These are phyloP conservation scores for Blakeslea trispora DNA, from an alignment of 371 early-diverging fungal genomes.

Conservation along the genomic window DNA sequence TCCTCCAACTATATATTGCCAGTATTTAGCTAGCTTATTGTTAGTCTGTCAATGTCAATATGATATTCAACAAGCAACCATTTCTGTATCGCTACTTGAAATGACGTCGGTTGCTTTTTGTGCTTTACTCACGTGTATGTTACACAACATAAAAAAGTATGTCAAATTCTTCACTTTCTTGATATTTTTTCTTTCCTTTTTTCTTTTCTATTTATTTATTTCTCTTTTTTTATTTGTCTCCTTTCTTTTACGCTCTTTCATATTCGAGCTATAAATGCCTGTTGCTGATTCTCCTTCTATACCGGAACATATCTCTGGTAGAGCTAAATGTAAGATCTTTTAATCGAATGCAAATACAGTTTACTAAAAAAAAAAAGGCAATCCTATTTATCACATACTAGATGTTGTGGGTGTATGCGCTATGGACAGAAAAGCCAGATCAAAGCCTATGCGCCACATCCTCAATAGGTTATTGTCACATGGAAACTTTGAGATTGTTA, in stretches of 20 bases:
- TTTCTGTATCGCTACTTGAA: background rate
- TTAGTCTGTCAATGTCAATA: too few species aligned
- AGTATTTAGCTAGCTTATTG: too few species aligned
- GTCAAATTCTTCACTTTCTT: background rate
- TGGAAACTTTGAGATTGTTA: conserved; percentile 83
- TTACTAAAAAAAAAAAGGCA: background rate
- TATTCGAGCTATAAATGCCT: conserved; percentile 7
- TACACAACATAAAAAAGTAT: conserved; percentile 1
- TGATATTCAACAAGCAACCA: background rate
- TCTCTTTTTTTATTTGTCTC: background rate
- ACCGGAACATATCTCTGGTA: conserved; percentile 15
- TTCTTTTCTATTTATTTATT: background rate
- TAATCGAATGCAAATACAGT: too few species aligned
- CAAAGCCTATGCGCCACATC: conserved; percentile 96
- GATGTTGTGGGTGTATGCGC: conserved; percentile 90
- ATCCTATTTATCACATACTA: conserved; percentile 16
- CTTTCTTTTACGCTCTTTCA: background rate
- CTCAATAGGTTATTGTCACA: conserved; percentile 76
- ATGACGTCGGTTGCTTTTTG: background rate
- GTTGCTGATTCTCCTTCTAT: conserved; percentile 16
- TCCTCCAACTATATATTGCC: too few species aligned
- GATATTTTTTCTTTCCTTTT: conserved; percentile 4
- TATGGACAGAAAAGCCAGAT: conserved; percentile 93
- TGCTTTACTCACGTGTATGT: background rate
- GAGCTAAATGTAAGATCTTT: conserved; percentile 18